Evolutionary conservation across 208 protist genomes (phyloP).

Genomic region (Trypanosoma vivax): DNA sequence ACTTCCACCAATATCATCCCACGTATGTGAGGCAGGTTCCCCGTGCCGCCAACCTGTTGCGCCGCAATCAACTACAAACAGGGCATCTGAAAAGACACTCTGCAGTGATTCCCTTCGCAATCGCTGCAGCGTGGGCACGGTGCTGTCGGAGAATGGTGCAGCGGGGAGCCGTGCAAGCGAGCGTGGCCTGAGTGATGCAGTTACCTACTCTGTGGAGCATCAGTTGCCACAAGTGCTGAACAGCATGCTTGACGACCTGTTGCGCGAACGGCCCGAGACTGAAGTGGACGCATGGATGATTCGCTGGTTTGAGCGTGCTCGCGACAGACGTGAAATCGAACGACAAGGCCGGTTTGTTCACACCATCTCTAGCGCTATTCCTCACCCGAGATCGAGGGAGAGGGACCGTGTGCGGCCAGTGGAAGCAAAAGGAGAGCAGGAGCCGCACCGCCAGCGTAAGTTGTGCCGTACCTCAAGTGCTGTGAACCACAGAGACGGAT

Average conservation of each 20-base stretch:
- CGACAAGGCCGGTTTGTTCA: too few relatives aligned
- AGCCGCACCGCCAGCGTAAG: too few relatives aligned
- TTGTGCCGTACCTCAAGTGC: too few relatives aligned
- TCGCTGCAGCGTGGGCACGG: slow-evolving; percentile 14
- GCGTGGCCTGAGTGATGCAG: not conserved
- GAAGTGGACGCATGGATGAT: slow-evolving; percentile 26
- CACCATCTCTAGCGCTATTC: too few relatives aligned
- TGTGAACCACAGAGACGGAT: too few relatives aligned
- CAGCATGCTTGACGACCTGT: slow-evolving; percentile 19
- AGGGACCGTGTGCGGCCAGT: too few relatives aligned
- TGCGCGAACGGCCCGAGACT: slow-evolving; percentile 14
- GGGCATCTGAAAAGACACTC: not conserved
- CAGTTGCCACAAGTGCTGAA: slow-evolving; percentile 22
- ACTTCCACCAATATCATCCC: not conserved
- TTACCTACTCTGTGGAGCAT: slow-evolving; percentile 19
- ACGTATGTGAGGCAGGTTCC: not conserved
- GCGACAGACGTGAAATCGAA: not conserved
- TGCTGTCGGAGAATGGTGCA: not conserved
- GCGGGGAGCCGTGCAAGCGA: not conserved
- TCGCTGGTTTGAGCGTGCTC: slow-evolving; percentile 23
- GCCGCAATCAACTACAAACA: not conserved
- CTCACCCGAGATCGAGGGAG: too few relatives aligned
- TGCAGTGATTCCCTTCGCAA: slow-evolving; percentile 7
- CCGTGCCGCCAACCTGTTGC: not conserved
- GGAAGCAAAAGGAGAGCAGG: too few relatives aligned